A percentile compares a stretch with the other conserved stretches of the same genome.
These are phyloP conservation scores for Acacia confusa DNA, from an alignment of 306 rosid genomes.

Conservation along the genomic window DNA sequence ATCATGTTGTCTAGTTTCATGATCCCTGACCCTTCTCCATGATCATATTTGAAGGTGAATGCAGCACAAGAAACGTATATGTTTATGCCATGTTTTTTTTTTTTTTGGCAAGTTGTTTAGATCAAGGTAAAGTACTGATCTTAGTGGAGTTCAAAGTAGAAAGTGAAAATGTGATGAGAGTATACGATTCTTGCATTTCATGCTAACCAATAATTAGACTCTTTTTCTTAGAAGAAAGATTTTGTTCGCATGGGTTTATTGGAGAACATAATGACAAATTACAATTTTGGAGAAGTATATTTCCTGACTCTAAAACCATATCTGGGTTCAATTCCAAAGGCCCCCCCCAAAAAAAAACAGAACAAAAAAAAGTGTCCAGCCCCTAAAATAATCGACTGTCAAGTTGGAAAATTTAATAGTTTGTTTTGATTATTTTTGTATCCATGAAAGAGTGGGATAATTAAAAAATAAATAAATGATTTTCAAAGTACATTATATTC, in stretches of 20 bases:
- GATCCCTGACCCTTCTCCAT: conserved; percentile 18
- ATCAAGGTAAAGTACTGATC: conserved; percentile 6
- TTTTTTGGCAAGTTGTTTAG: conserved; percentile 1
- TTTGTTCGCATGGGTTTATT: background rate
- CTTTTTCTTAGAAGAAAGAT: background rate
- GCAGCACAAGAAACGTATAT: conserved; percentile 1
- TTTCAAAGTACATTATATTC: no score
- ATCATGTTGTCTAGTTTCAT: conserved; percentile 29
- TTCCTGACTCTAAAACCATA: no score
- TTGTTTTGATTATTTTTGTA: no score
- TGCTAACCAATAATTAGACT: background rate
- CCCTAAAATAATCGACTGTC: no score
- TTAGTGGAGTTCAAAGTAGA: background rate
- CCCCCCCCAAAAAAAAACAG: no score
- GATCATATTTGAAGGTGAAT: background rate
- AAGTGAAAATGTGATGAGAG: background rate
- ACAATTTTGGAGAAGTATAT: background rate
- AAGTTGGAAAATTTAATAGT: no score
- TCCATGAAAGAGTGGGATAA: no score
- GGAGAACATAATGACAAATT: background rate
- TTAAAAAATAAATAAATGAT: no score
- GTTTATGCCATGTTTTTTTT: conserved; percentile 19
- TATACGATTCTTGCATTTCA: background rate
- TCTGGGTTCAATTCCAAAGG: no score
- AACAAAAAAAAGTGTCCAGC: no score